Base-by-base conservation (phyloP, 495 filamentous ascomycete genomes). In the Niebla homalea region DNA sequence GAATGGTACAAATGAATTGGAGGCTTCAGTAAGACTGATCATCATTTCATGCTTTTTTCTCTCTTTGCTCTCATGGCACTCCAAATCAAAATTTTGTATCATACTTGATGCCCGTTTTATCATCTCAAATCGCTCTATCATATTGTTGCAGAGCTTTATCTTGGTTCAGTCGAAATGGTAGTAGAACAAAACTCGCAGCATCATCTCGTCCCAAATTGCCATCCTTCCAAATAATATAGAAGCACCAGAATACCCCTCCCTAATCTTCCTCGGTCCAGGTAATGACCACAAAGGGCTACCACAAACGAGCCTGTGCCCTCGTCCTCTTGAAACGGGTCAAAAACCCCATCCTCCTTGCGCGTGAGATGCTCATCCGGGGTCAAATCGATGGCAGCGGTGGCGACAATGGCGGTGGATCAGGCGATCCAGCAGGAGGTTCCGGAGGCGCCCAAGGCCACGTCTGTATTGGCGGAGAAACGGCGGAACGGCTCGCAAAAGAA, bases 1-100 rank as follows among this genome's bases (percentile, higher is more conserved):
- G 36, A 80, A 80, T 44, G 89, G 88, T 8, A 78, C 77, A 49
- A 89, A 86, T 64, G 88, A 94, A 64, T 79, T 94, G 56, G 89
- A 95, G 64, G 83, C 89, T 25, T 84, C 79, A 21, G 57, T 60
- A 41, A 47, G 57, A 51, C 23, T 37, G 39, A n/a, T 44, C 4
- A 3, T 20, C 25, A 8, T 5, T 19, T 6, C 42, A 11, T 10
- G 22, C 25, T 6, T n/a, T n/a, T n/a, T n/a, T n/a, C n/a, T n/a
- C n/a, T n/a, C n/a, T n/a, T n/a, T 32, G 44, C n/a, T 37, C 12
- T 52, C 21, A 32, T 11, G 29, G 29, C 14, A 12, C 7, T 2
- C 29, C 5, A 11, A 32, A 12, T 11, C 10, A 12, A 32, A 32
- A 32, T 0, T 32, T 32, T 11, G 29, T 32, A 11, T 11, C 14